A percentile compares a stretch with the other conserved stretches of the same genome.
These are phyloP conservation scores for Golubevia sp. DNA, from an alignment of 1,284 basidiomycete genomes.

Conservation along the genomic window DNA sequence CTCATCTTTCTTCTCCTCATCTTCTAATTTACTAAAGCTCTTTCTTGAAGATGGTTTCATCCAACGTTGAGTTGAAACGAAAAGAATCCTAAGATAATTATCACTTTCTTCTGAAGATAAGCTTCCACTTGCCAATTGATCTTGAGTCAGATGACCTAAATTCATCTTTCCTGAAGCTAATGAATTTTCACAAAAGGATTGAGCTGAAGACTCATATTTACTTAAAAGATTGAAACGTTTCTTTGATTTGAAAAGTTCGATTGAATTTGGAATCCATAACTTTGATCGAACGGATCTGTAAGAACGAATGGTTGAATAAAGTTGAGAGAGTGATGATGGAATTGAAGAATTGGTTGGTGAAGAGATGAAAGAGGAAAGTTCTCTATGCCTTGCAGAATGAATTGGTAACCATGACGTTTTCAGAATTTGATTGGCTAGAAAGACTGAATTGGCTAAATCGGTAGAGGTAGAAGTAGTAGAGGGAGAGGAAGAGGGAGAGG, in stretches of 20 bases:
- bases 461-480: not conserved
- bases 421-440: not conserved
- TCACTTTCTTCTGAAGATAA: too few relatives aligned
- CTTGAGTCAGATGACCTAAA: too few relatives aligned
- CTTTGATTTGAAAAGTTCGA: constrained; percentile 11
- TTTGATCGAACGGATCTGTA: constrained; percentile 30
- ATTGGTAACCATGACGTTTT: not conserved
- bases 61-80: constrained; percentile 9
- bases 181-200: not conserved
- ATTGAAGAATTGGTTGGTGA: not conserved
- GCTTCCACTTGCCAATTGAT: too few relatives aligned
- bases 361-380: not conserved
- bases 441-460: not conserved
- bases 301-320: constrained; percentile 16
- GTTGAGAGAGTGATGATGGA: constrained; percentile 13
- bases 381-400: not conserved
- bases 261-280: constrained; percentile 19
- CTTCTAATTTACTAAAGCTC: constrained; percentile 6
- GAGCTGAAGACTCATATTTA: constrained; percentile 8
- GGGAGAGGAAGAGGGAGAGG: not conserved
- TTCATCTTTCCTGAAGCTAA: too few relatives aligned
- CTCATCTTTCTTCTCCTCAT: not conserved
- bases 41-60: constrained; percentile 21
- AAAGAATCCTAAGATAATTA: not conserved
- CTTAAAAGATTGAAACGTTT: constrained; percentile 13